These are phyloP conservation scores for Ophiobolus disseminans DNA, from an alignment of 2,329 filamentous ascomycete species.

Conservation along the genomic window DNA sequence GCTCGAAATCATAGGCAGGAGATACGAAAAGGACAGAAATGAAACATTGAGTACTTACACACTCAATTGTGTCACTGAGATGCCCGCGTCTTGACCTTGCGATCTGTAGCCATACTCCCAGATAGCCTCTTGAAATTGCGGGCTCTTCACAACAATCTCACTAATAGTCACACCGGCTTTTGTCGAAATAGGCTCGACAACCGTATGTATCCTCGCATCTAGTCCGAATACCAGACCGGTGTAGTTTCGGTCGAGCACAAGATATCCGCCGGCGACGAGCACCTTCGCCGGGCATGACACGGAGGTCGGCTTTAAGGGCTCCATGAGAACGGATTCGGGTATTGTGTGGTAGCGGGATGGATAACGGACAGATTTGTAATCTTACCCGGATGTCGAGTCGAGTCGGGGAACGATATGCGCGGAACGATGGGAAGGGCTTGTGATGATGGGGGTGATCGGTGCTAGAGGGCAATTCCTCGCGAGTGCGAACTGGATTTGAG, in stretches of 20 bases:
- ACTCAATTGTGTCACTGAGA: constrained; percentile 79
- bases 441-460: constrained; percentile 24
- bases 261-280: constrained; percentile 90
- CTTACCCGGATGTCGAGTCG: constrained; percentile 14
- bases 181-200: constrained; percentile 63
- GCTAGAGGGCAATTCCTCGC: constrained; percentile 18
- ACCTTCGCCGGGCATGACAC: constrained; percentile 97
- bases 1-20: not conserved
- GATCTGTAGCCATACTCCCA: constrained; percentile 87
- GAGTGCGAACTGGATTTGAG: constrained; percentile 14
- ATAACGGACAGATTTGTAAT: constrained; percentile 39
- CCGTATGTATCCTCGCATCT: constrained; percentile 68
- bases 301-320: constrained; percentile 36
- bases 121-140: constrained; percentile 84
- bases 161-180: constrained; percentile 67
- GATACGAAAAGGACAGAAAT: too few relatives aligned
- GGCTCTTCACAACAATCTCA: constrained; percentile 86
- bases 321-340: constrained; percentile 16
- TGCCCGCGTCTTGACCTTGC: constrained; percentile 74
- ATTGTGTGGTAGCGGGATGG: constrained; percentile 25
- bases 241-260: constrained; percentile 87
- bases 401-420: constrained; percentile 21
- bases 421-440: constrained; percentile 23
- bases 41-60: constrained; percentile 64
- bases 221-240: constrained; percentile 74